Base-by-base conservation (phyloP, 176 grass and related monocot genomes). In the Typha latifolia region DNA sequence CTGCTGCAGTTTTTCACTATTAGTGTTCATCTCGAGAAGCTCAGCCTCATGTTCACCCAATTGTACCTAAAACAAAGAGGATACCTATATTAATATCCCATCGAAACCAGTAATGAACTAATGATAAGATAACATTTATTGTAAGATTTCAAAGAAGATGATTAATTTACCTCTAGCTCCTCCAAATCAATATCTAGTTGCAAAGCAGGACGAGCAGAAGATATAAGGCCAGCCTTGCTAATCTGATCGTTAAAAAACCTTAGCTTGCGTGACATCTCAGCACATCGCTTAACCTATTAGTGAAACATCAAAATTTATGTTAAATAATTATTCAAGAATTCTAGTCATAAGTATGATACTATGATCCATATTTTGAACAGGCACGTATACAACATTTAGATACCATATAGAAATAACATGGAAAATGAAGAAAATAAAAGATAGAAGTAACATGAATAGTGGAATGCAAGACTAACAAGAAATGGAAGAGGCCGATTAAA, bases 211-310 rank as follows among this genome's bases (percentile, higher is more conserved):
- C 24, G 79, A 71, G 83, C 70, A 65, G 86, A 84, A 76, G 87
- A 79, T 65, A 62, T 74, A 74, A 94, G 32, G 69, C 86, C 66
- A 70, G 89, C 85, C 80, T 79, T 99, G 70, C 72, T 83, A 69
- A 90, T 94, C 77, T 99, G 95, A 69, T 99, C 89, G 69, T 64
- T 87, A 48, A 99, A 84, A 83, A 90, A 99, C 52, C 80, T 84
- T 75, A 99, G 71, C 75, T 99, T 99, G 51, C 95, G 89, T 63
- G 79, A 85, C 95, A 94, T 99, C 69, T 99, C 95, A 62, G 89
- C 84, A 77, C 95, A 99, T 47, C 86, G 77, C 71, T 94, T 99
- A 50, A 94, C 89, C 95, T 99, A 65, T 51, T 73, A 57, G 18
- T 49, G 23, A 50, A 63, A 43, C 37, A 10, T 43, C 9, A 43